These are phyloP conservation scores for Alnus rubra DNA, from an alignment of 306 rosid species.

Conservation along the genomic window DNA sequence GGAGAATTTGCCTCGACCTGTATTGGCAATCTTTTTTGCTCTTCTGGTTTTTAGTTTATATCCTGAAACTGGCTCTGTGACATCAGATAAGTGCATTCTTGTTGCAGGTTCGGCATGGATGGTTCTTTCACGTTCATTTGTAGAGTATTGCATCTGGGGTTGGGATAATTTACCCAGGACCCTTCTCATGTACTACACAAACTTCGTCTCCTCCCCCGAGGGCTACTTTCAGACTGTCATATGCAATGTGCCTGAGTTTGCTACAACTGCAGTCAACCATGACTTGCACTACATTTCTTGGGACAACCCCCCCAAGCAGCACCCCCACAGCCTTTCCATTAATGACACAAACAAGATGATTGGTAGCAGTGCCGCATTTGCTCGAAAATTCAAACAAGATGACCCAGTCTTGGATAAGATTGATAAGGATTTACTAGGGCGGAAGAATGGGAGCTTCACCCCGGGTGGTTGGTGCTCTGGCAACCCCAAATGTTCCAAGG, in stretches of 20 bases:
- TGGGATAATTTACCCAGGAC: slow-evolving; percentile 97
- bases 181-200: slow-evolving; percentile 90
- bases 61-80: neutral
- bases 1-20: neutral
- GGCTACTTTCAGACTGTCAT: slow-evolving; percentile 94
- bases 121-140: slow-evolving; percentile 76
- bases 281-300: slow-evolving; percentile 88
- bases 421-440: slow-evolving; percentile 51
- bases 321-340: slow-evolving; percentile 73
- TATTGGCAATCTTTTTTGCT: neutral
- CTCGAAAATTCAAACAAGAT: slow-evolving; percentile 63
- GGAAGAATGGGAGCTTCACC: slow-evolving; percentile 53
- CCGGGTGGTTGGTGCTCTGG: slow-evolving; percentile 96
- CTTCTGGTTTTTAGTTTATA: neutral
- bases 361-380: slow-evolving; percentile 78
- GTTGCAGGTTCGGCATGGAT: slow-evolving; percentile 95
- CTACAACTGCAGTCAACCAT: slow-evolving; percentile 66
- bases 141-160: slow-evolving; percentile 82
- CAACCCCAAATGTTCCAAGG: slow-evolving; percentile 63
- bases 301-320: slow-evolving; percentile 87
- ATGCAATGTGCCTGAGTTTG: slow-evolving; percentile 75
- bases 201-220: slow-evolving; percentile 91
- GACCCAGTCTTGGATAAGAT: slow-evolving; percentile 64
- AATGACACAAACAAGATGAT: slow-evolving; percentile 75
- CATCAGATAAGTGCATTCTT: slow-evolving; percentile 18